Conservation (phyloP, 129 eudicot species). For the Flaveria sonorensis region DNA sequence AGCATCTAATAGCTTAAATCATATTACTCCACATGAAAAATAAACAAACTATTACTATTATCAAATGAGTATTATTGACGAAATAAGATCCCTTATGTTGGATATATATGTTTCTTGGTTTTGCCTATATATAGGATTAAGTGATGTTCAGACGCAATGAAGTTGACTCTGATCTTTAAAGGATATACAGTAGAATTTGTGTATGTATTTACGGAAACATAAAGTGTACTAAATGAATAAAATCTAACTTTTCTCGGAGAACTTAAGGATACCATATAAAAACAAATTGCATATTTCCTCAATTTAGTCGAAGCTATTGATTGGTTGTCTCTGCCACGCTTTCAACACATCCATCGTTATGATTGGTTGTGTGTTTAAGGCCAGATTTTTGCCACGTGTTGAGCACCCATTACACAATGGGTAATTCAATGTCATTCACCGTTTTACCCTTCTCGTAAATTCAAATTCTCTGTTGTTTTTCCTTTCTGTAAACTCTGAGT, state of each 20-base stretch:
- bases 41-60: neutral
- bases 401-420: slow-evolving; percentile 34
- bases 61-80: too few species aligned
- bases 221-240: slow-evolving; percentile 34
- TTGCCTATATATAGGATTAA: slow-evolving; percentile 21
- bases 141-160: slow-evolving; percentile 18
- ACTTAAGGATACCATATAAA: slow-evolving; percentile 44
- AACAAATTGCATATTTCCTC: slow-evolving; percentile 43
- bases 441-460: slow-evolving; percentile 47
- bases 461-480: slow-evolving; percentile 21
- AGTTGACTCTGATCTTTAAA: slow-evolving; percentile 4
- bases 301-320: slow-evolving; percentile 68
- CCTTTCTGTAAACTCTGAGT: slow-evolving; percentile 39
- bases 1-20: too few species aligned
- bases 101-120: slow-evolving; percentile 11
- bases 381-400: slow-evolving; percentile 34
- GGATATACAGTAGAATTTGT: slow-evolving; percentile 27
- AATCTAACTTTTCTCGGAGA: slow-evolving; percentile 41
- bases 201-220: slow-evolving; percentile 32
- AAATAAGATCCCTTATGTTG: neutral
- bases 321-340: slow-evolving; percentile 66
- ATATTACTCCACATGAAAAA: neutral
- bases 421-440: slow-evolving; percentile 31
- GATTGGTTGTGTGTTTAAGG: slow-evolving; percentile 56
- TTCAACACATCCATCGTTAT: slow-evolving; percentile 48